A percentile compares a stretch with the other conserved stretches of the same genome.
Conservation (phyloP, 768 basidiomycete genomes). For the Mycena rosella region DNA sequence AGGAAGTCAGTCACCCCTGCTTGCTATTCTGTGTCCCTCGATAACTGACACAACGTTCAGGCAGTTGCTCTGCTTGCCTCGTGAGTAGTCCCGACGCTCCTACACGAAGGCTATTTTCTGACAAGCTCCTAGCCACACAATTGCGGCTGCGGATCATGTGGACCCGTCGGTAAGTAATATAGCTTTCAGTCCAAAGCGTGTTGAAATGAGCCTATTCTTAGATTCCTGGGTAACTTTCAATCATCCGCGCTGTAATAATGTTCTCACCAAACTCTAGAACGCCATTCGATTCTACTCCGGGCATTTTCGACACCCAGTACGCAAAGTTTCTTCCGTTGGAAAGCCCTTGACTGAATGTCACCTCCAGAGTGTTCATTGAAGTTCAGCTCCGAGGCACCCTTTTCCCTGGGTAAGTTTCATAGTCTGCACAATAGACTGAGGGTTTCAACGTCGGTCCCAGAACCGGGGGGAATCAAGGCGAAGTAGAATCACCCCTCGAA, state of each 20-base stretch:
- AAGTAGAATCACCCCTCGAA: conserved; percentile 53
- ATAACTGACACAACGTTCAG: not conserved
- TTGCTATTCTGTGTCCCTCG: not conserved
- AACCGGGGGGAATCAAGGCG: conserved; percentile 51
- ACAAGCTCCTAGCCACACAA: conserved; percentile 28
- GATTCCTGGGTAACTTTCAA: conserved; percentile 25
- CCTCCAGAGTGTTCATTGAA: conserved; percentile 45
- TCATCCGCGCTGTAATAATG: conserved; percentile 9
- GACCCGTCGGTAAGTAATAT: conserved; percentile 36
- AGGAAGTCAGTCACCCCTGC: conserved; percentile 14
- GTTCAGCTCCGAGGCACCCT: conserved; percentile 43
- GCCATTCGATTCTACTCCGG: conserved; percentile 51
- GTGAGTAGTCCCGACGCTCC: conserved; percentile 15
- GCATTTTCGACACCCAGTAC: conserved; percentile 45
- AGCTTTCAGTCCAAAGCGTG: not conserved
- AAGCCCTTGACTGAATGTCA: too few species aligned
- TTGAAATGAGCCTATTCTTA: not conserved
- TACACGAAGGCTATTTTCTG: not conserved
- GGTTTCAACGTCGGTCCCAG: conserved; percentile 45
- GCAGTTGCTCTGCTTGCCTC: conserved; percentile 22
- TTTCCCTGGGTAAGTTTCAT: conserved; percentile 42
- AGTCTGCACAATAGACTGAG: conserved; percentile 9
- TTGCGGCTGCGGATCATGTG: conserved; percentile 41
- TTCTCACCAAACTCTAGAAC: conserved; percentile 26
- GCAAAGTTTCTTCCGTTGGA: not conserved